These are phyloP conservation scores for Centella asiatica DNA, from an alignment of 129 eudicot genomes.

Conservation along the genomic window DNA sequence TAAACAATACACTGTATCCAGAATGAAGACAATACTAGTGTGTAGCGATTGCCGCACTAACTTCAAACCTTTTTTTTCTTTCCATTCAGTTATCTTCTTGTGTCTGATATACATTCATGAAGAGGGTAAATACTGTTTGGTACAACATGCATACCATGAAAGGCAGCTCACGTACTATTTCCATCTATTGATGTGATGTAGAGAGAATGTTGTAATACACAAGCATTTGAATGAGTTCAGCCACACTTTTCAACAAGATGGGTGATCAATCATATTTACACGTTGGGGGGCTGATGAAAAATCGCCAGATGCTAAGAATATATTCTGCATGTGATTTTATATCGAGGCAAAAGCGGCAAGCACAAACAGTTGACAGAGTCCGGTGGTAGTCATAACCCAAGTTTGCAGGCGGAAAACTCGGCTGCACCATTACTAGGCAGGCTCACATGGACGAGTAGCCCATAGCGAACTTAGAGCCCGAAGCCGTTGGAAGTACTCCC, in stretches of 20 bases:
- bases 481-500: conserved; percentile 82
- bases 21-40: not conserved
- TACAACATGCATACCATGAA: not conserved
- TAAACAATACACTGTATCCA: not conserved
- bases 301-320: not conserved
- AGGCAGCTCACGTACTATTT: not conserved
- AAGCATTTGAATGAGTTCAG: not conserved
- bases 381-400: not conserved
- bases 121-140: not conserved
- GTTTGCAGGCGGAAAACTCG: not conserved
- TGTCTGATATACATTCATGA: conserved; percentile 1
- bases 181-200: not conserved
- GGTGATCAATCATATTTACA: not conserved
- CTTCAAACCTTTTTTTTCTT: not conserved
- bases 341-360: not conserved
- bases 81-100: not conserved
- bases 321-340: not conserved
- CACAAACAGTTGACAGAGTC: conserved; percentile 10
- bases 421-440: conserved; percentile 15
- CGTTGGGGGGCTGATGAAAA: not conserved
- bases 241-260: not conserved
- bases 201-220: not conserved
- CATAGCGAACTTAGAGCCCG: conserved; percentile 65
- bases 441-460: conserved; percentile 51
- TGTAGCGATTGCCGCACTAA: not conserved